phyloP scores from a whole-genome alignment of 2,329 filamentous ascomycete species.

The Xylaria digitata region DNA sequence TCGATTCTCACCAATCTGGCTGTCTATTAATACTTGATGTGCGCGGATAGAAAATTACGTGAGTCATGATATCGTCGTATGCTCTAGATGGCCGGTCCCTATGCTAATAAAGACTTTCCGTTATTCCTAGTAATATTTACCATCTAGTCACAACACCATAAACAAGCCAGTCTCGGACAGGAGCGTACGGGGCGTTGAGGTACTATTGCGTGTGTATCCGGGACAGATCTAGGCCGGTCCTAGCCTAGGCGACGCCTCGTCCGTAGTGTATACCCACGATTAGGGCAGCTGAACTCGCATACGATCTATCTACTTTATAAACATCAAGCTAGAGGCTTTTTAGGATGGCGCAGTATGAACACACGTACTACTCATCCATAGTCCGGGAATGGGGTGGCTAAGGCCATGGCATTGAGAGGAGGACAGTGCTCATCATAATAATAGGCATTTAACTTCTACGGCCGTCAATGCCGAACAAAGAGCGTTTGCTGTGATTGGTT shows the following conservation, averaged over 20 bases:
- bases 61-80: not conserved
- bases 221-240: constrained; percentile 1
- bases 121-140: not conserved
- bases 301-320: not conserved
- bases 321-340: constrained; percentile 3
- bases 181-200: not conserved
- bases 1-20: not conserved
- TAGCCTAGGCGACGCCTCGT: constrained; percentile 5
- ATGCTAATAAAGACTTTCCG: not conserved
- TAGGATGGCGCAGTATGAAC: not conserved
- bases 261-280: not conserved
- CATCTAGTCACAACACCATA: too few species aligned
- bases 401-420: not conserved
- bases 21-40: not conserved
- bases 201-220: not conserved
- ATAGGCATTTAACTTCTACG: too few species aligned
- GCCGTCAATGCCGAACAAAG: not conserved
- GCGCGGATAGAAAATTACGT: not conserved
- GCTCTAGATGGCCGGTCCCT: not conserved
- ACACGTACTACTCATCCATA: not conserved
- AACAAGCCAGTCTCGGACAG: not conserved
- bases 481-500: not conserved
- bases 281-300: constrained; percentile 17
- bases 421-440: not conserved
- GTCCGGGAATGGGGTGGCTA: not conserved